Conservation (phyloP, 306 rosid species). For the Corylus americana region DNA sequence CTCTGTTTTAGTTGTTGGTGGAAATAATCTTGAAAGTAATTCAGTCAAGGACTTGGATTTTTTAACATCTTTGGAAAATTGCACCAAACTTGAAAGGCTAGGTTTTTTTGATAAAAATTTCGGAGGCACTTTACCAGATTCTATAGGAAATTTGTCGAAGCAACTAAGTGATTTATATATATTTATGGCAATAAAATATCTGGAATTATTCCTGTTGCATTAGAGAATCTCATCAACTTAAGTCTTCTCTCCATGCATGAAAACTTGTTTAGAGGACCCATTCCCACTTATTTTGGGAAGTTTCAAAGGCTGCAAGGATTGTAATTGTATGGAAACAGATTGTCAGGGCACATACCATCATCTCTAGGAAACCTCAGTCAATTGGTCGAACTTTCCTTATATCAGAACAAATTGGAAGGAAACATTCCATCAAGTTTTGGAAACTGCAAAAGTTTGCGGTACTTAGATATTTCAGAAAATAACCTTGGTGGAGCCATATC, state of each 20-base stretch:
- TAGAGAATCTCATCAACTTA: conserved; percentile 29
- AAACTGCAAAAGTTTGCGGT: conserved; percentile 16
- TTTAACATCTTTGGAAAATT: conserved; percentile 28
- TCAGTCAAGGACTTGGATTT: conserved; percentile 32
- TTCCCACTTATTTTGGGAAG: conserved; percentile 24
- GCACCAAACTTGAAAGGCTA: conserved; percentile 16
- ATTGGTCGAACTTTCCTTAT: background rate
- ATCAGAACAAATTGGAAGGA: too few relatives aligned
- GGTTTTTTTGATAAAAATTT: conserved; percentile 23
- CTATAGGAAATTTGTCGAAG: conserved; percentile 36
- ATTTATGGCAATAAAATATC: conserved; percentile 13
- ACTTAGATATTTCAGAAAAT: background rate
- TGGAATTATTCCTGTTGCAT: conserved; percentile 26
- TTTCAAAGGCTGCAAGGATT: background rate
- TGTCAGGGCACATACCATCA: conserved; percentile 29
- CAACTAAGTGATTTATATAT: background rate
- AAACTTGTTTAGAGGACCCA: conserved; percentile 17
- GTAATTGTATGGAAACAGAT: background rate
- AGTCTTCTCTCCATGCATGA: background rate
- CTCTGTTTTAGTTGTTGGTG: fast-evolving
- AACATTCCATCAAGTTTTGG: conserved; percentile 23
- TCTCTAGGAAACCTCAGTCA: conserved; percentile 26
- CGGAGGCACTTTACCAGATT: conserved; percentile 38
- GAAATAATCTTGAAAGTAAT: conserved; percentile 29
- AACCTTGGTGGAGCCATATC: conserved; percentile 40